A percentile compares a stretch with the other conserved stretches of the same genome.
These are phyloP conservation scores for Saturnispora galanensis DNA, from an alignment of 805 yeast species.

Conservation along the genomic window DNA sequence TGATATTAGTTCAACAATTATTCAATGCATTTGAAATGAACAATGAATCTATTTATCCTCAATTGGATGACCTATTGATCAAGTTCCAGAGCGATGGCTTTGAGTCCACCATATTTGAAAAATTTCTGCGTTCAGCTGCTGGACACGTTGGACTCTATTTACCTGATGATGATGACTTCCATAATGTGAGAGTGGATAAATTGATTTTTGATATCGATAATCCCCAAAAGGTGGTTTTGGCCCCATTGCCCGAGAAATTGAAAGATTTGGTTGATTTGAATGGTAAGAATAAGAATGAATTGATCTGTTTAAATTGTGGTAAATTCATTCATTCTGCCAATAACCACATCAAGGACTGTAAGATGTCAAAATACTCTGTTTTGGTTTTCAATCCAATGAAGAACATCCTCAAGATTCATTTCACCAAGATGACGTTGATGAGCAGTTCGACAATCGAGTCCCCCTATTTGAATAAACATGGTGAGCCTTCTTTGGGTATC, in stretches of 20 bases:
- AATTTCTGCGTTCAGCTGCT: slow-evolving; percentile 11
- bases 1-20: slow-evolving; percentile 23
- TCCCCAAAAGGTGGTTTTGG: slow-evolving; percentile 45
- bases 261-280: slow-evolving; percentile 10
- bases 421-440: slow-evolving; percentile 7
- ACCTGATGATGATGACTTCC: slow-evolving; percentile 3
- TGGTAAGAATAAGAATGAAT: neutral
- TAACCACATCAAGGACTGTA: slow-evolving; percentile 16
- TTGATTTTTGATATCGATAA: slow-evolving; percentile 28
- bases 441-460: slow-evolving; percentile 33
- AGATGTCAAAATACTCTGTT: slow-evolving; percentile 15
- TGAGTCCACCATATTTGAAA: neutral
- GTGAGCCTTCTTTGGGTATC: slow-evolving; percentile 55
- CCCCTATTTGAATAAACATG: slow-evolving; percentile 67
- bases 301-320: slow-evolving; percentile 23
- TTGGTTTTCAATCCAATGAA: slow-evolving; percentile 22
- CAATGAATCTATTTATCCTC: slow-evolving; percentile 1
- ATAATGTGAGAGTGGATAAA: neutral
- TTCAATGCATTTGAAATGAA: slow-evolving; percentile 21
- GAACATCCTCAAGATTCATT: slow-evolving; percentile 13
- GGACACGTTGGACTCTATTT: neutral
- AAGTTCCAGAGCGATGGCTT: slow-evolving; percentile 13
- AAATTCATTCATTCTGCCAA: slow-evolving; percentile 9
- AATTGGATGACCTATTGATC: neutral
- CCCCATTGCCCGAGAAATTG: slow-evolving; percentile 36